Evolutionary conservation across 2,329 filamentous ascomycete species (phyloP), one percentile per base, ranked within the genome.

Genomic region (Penicillium griseofulvum): DNA sequence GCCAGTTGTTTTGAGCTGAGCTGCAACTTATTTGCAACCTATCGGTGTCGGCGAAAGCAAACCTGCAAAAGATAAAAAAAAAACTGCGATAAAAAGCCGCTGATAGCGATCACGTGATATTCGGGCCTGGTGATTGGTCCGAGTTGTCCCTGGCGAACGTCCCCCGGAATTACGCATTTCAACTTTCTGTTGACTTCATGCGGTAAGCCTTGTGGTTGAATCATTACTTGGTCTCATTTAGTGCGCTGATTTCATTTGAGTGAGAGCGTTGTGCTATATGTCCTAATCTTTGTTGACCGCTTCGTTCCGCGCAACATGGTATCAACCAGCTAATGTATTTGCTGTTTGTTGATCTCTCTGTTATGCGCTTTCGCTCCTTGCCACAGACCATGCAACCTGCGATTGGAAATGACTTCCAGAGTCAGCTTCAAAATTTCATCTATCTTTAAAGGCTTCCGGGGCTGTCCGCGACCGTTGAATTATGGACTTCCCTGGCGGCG

Each of bases 401-500:
- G 37, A 52, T 61, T 68, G 67, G 72, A 73, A 66, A 74, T 74
- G 72, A 72, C 62, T 68, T 58, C 60, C 60, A 57, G 62, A 55
- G 63, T 59, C 52, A 52, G 39, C 48, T 48, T 59, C 56, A 60
- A 62, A 54, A 55, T 59, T 59, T 62, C 61, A 62, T 64, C 59
- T 62, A 65, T 63, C 58, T 62, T 60, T 61, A 65, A 63, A 61
- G 63, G 61, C 60, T 65, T 60, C 60, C 61, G 56, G 63, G 59
- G 57, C 61, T 65, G 60, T 66, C 57, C 59, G 63, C 61, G 60
- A 57, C 62, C 55, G 46, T 56, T 65, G 59, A 71, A 73, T 54
- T 59, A 77, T 76, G 74, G 74, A 76, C 62, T 77, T 77, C 66
- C 74, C 74, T 56, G 71, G 71, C 59, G 69, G 67, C 56, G 71